phyloP scores from a whole-genome alignment of 139 green algal species.

The Coelastrella sp. region DNA sequence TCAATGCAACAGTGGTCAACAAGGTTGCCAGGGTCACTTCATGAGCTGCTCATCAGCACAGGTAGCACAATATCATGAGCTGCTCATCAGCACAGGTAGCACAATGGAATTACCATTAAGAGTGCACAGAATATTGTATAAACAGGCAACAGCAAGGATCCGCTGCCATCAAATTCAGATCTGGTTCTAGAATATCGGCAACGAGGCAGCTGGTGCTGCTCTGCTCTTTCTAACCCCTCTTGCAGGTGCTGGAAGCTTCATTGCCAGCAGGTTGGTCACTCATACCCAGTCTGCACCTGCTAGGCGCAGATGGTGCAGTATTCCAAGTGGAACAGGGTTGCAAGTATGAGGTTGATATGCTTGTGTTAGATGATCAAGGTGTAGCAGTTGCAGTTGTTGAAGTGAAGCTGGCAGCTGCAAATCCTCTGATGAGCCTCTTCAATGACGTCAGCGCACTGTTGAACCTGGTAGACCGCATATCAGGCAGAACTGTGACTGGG shows the following conservation, averaged over 20 bases:
- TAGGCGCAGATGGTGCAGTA: background rate
- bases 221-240: background rate
- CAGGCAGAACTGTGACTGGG: slow-evolving; percentile 5
- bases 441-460: slow-evolving; percentile 8
- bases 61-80: too few species aligned
- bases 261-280: slow-evolving; percentile 21
- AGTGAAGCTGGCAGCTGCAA: slow-evolving; percentile 38
- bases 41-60: too few species aligned
- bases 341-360: slow-evolving; percentile 46
- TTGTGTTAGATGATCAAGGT: slow-evolving; percentile 29
- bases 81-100: too few species aligned
- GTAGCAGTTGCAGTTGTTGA: slow-evolving; percentile 28
- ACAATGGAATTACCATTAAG: too few species aligned
- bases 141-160: too few species aligned
- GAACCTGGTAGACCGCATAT: slow-evolving; percentile 8
- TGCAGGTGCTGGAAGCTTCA: slow-evolving; percentile 17
- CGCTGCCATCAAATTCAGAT: too few species aligned
- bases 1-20: background rate
- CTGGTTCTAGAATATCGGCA: too few species aligned
- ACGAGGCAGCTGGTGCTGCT: background rate
- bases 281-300: slow-evolving; percentile 17
- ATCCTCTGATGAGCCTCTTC: slow-evolving; percentile 34
- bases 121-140: too few species aligned
- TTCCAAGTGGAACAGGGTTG: slow-evolving; percentile 13
- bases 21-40: too few species aligned